A percentile compares a stretch with the other conserved stretches of the same genome.
Evolutionary conservation across 1,139 yeast genomes (phyloP).

Genomic region (Geotrichum candidum): DNA sequence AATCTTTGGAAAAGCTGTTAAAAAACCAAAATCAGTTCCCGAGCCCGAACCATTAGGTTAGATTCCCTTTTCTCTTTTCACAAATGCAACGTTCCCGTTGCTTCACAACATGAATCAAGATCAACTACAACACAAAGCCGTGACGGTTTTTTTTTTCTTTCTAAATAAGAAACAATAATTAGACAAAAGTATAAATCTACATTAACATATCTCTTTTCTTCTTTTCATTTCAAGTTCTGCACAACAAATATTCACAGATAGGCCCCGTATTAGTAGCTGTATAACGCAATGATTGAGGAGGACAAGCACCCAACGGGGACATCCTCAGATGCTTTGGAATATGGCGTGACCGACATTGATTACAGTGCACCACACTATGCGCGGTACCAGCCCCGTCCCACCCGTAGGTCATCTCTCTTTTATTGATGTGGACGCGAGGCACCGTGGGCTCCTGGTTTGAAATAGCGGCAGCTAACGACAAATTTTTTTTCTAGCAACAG

Average conservation of each 20-base stretch:
- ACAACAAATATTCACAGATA: background rate
- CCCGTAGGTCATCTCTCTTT: background rate
- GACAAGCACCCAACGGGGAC: background rate
- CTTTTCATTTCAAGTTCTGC: background rate
- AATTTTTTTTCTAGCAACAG: background rate
- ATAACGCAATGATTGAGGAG: background rate
- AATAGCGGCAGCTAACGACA: background rate
- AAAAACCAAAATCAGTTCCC: too few relatives aligned
- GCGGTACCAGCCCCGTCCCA: slow-evolving; percentile 7
- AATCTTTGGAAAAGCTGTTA: too few relatives aligned
- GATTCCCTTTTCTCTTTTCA: too few relatives aligned
- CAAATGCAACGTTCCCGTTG: background rate
- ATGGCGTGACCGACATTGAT: background rate
- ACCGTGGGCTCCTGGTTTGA: background rate
- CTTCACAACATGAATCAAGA: background rate
- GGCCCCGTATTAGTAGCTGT: background rate
- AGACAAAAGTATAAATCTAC: background rate
- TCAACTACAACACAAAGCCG: background rate
- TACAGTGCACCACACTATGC: slow-evolving; percentile 14
- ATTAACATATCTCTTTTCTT: background rate
- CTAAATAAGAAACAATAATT: background rate
- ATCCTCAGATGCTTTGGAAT: background rate
- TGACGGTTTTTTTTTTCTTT: background rate
- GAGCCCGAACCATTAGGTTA: too few relatives aligned
- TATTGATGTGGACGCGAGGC: background rate